Conservation (phyloP, 1,284 basidiomycete genomes). For the Polyporus tsugae region DNA sequence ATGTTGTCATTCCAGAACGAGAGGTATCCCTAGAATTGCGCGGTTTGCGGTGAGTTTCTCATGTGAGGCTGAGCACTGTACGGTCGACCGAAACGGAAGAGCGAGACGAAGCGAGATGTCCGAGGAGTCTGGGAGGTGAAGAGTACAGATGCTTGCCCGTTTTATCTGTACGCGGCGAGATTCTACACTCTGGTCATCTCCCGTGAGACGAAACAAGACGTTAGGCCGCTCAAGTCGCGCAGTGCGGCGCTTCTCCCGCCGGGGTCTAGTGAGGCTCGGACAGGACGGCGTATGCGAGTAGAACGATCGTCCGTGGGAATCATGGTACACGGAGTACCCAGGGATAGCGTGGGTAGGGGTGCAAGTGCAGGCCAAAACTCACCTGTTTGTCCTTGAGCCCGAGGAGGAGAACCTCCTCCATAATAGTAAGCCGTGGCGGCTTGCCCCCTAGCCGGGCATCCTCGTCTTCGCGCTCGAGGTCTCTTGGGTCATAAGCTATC, state of each 20-base stretch:
- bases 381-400: constrained; percentile 93
- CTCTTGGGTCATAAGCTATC: constrained; percentile 94
- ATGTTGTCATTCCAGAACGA: constrained; percentile 99
- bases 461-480: constrained; percentile 84
- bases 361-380: constrained; percentile 36
- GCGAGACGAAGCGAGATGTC: background rate
- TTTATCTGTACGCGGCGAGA: background rate
- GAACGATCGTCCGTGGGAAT: background rate
- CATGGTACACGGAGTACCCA: background rate
- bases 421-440: constrained; percentile 89
- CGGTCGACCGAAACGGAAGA: constrained; percentile 1
- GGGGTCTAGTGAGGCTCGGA: background rate
- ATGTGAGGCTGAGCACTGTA: background rate
- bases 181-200: background rate
- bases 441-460: constrained; percentile 70
- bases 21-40: constrained; percentile 77
- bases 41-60: background rate
- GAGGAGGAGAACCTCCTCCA: constrained; percentile 96
- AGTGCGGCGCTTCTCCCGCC: background rate
- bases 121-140: background rate
- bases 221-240: constrained; percentile 13
- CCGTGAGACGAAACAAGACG: background rate
- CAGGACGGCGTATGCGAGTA: background rate
- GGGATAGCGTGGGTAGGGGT: constrained; percentile 12
- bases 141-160: background rate